phyloP scores from a whole-genome alignment of 2,329 filamentous ascomycete species.

The Aspergillus spinulosporus region DNA sequence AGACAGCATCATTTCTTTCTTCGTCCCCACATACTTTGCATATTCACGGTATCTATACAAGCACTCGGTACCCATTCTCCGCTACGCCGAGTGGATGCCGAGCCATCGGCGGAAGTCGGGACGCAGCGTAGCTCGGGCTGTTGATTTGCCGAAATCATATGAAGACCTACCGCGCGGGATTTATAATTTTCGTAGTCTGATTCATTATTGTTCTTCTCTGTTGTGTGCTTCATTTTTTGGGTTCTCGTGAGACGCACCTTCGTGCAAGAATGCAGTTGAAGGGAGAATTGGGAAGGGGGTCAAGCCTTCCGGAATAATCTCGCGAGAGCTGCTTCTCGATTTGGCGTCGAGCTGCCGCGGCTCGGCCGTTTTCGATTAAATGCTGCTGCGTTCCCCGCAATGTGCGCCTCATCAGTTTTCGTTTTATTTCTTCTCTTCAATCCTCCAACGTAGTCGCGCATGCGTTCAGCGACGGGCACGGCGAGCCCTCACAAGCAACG shows the following conservation, averaged over 20 bases:
- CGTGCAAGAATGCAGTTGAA: not conserved
- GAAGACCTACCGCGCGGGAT: conserved; percentile 12
- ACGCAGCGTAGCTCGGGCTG: conserved; percentile 18
- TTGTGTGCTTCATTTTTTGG: conserved; percentile 2
- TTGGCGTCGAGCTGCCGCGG: conserved; percentile 7
- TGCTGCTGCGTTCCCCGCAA: conserved; percentile 4
- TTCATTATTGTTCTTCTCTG: conserved; percentile 11
- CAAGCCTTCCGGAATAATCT: not conserved
- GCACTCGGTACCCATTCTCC: not conserved
- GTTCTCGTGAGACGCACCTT: not conserved
- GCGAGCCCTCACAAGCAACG: too few species aligned
- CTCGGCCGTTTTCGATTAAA: conserved; percentile 5
- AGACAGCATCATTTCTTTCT: not conserved
- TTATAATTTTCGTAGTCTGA: not conserved
- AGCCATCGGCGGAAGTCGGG: conserved; percentile 27
- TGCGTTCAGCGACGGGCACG: too few species aligned
- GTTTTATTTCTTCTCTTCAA: not conserved
- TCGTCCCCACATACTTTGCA: not conserved
- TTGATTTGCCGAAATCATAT: conserved; percentile 20
- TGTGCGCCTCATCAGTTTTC: not conserved
- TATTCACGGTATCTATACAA: too few species aligned
- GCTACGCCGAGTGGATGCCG: conserved; percentile 18
- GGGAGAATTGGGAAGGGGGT: not conserved
- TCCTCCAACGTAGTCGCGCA: too few species aligned
- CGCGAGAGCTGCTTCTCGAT: conserved; percentile 1